These are phyloP conservation scores for Hanseniaspora clermontiae DNA, from an alignment of 805 yeast species.

Conservation along the genomic window DNA sequence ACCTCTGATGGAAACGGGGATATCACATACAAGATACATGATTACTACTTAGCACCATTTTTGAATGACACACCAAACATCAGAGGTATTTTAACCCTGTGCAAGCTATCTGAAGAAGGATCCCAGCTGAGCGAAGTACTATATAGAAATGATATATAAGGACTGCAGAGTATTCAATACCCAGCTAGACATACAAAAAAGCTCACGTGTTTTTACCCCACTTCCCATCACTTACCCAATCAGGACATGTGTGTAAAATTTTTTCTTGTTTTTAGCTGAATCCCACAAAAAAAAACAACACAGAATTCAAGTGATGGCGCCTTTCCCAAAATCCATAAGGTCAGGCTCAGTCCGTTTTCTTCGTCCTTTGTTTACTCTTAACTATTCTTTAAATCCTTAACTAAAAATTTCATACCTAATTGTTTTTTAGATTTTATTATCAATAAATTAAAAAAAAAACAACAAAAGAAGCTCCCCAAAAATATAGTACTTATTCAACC, in stretches of 20 bases:
- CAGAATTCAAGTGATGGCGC: neutral
- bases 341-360: neutral
- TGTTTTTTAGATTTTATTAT: too few relatives aligned
- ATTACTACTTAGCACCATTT: slow-evolving; percentile 9
- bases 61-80: slow-evolving; percentile 8
- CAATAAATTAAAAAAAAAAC: too few relatives aligned
- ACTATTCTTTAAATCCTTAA: neutral
- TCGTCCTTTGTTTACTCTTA: neutral
- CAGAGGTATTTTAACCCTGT: slow-evolving; percentile 10
- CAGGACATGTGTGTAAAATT: too few relatives aligned
- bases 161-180: neutral
- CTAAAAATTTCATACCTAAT: too few relatives aligned
- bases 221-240: too few relatives aligned
- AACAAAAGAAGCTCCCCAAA: too few relatives aligned
- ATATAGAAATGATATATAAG: slow-evolving; percentile 12
- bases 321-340: neutral
- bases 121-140: slow-evolving; percentile 4
- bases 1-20: slow-evolving; percentile 12
- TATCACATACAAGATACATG: slow-evolving; percentile 6
- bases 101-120: slow-evolving; percentile 8
- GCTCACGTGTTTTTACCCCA: neutral
- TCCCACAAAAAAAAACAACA: too few relatives aligned
- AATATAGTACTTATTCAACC: too few relatives aligned
- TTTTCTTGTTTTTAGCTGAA: too few relatives aligned
- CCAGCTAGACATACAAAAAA: too few relatives aligned